Evolutionary conservation across 257 asterid genomes (phyloP).

Genomic region (Dorcoceras hygrometricum): DNA sequence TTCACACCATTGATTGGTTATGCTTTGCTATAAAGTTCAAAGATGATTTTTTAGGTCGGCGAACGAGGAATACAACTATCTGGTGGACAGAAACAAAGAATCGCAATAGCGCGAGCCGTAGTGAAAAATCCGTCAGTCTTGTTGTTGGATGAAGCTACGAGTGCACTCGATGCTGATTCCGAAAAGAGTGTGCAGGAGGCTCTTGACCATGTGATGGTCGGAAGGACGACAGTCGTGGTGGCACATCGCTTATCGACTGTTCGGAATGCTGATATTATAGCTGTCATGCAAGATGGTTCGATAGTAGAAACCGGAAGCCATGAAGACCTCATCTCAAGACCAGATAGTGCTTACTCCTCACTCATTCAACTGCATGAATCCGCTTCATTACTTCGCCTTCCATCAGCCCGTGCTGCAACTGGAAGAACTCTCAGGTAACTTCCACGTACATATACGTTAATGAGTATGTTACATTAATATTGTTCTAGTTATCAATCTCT

Average conservation of each 20-base stretch:
- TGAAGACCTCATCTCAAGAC: conserved; percentile 77
- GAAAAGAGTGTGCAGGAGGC: conserved; percentile 97
- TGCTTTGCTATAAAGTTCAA: too few relatives aligned
- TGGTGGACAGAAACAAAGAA: conserved; percentile 96
- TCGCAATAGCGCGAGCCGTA: conserved; percentile 86
- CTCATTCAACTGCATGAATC: conserved; percentile 84
- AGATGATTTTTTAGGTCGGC: conserved; percentile 60
- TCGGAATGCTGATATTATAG: conserved; percentile 83
- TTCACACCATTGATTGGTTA: too few relatives aligned
- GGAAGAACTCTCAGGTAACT: too few relatives aligned
- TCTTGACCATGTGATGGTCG: conserved; percentile 93
- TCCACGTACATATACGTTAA: too few relatives aligned
- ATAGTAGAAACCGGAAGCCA: conserved; percentile 87
- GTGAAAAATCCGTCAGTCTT: conserved; percentile 87
- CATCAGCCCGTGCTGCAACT: too few relatives aligned
- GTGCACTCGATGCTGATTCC: conserved; percentile 97
- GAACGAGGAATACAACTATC: conserved; percentile 98
- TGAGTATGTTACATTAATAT: too few relatives aligned
- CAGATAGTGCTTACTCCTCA: conserved; percentile 75
- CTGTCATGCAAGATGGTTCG: conserved; percentile 75
- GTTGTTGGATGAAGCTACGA: conserved; percentile 92
- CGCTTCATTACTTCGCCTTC: too few relatives aligned
- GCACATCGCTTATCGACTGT: conserved; percentile 93
- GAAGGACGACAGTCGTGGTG: conserved; percentile 82
- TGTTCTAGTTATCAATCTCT: too few relatives aligned